Evolutionary conservation across 495 filamentous ascomycete species (phyloP), one percentile per base, ranked within the genome.

Genomic region (Hypomontagnella monticulosa): DNA sequence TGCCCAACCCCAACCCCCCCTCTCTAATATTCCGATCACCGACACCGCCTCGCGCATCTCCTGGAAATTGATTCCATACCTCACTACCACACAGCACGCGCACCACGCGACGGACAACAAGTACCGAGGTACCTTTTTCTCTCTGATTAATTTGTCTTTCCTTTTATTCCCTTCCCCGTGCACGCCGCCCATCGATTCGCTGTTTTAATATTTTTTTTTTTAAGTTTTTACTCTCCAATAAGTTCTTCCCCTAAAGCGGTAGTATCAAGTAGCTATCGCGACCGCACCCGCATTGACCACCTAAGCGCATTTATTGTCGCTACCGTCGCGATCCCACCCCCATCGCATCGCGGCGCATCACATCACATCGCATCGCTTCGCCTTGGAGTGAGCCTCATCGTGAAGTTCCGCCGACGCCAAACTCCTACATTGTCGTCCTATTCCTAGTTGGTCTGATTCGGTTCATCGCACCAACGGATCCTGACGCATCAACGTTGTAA

Each of bases 1-100:
- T 72, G 63, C 67, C 69, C 71, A 71, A 68, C 69, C 66, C 61
- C 65, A 66, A 65, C 68, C 68, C 68, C 64, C 67, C 71, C 60
- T 64, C 59, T 63, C 66, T 71, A 69, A 64, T 64, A 70, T 72
- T 61, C 65, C 65, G 63, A 66, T 60, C 71, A 71, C 69, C 71
- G 67, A 71, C 61, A 68, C 66, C 70, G 62, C 71, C 71, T 65
- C 62, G 56, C 63, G 49, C 23, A 27, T 27, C 23, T 66, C 65
- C 70, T 69, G 63, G 60, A 69, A 57, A 69, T 63, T 68, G 65
- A 62, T 68, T 63, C 51, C 53, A 57, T 59, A 54, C 59, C 49
- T 55, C 48, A 4, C n/a, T 20, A 33, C 33, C n/a, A 34, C 12
- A 18, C 47, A 33, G 58, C 60, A 68, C 65, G 59, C 66, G 60